A percentile compares a stretch with the other conserved stretches of the same genome.
These are phyloP conservation scores for Posidonia oceanica DNA, from an alignment of 116 monocot species.

Conservation along the genomic window DNA sequence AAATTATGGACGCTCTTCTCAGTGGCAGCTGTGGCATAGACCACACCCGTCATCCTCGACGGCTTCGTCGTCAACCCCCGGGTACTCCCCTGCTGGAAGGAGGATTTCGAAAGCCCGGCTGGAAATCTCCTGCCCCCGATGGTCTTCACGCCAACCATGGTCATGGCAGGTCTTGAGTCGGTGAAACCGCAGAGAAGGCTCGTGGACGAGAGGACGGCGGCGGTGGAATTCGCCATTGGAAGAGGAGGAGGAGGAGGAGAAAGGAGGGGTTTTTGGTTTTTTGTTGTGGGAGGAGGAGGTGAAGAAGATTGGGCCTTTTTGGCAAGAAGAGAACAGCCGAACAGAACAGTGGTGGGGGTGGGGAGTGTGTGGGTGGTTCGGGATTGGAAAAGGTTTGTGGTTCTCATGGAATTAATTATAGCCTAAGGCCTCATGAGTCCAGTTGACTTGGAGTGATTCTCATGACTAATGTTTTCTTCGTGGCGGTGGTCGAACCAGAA, in stretches of 20 bases:
- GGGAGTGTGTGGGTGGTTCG: too few species aligned
- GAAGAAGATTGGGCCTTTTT: background rate
- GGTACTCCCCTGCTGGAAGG: background rate
- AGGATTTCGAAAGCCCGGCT: background rate
- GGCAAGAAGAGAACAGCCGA: background rate
- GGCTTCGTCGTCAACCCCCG: conserved; percentile 6
- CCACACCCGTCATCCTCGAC: conserved; percentile 23
- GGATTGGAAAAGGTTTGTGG: too few species aligned
- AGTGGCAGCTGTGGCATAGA: conserved; percentile 68
- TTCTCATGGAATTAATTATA: too few species aligned
- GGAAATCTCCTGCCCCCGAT: background rate
- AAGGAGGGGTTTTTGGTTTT: too few species aligned
- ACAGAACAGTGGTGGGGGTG: background rate
- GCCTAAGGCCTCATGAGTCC: too few species aligned
- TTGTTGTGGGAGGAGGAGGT: background rate
- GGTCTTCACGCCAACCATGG: background rate
- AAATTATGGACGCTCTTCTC: conserved; percentile 87
- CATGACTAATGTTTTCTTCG: too few species aligned
- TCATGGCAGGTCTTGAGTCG: background rate
- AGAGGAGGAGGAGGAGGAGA: background rate
- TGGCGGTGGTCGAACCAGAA: too few species aligned
- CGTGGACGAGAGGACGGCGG: background rate
- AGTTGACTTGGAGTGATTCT: too few species aligned
- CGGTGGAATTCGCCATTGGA: background rate
- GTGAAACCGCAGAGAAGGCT: background rate